Conservation (phyloP, 2,329 filamentous ascomycete species). For the Reticulascus tulasneorum region DNA sequence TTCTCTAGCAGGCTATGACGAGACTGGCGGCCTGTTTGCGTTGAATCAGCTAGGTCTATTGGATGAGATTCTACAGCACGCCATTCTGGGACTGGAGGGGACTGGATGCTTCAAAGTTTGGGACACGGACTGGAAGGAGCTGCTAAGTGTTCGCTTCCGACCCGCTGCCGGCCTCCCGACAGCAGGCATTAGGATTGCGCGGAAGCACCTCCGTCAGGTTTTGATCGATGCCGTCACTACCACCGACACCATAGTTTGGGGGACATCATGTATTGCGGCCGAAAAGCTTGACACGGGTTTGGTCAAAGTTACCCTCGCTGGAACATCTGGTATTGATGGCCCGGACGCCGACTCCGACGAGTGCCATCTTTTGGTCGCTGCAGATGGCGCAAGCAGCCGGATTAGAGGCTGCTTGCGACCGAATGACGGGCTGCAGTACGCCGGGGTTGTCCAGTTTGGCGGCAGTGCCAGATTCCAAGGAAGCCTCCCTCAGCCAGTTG, state of each 20-base stretch:
- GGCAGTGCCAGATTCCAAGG: constrained; percentile 33
- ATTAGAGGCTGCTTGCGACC: too few relatives aligned
- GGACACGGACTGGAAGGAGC: constrained; percentile 30
- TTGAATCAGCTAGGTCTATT: constrained; percentile 35
- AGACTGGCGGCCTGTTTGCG: constrained; percentile 33
- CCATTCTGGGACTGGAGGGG: constrained; percentile 25
- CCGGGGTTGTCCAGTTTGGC: constrained; percentile 33
- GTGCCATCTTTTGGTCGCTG: too few relatives aligned
- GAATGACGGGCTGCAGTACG: constrained; percentile 35
- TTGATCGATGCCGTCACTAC: constrained; percentile 22
- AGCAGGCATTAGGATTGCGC: constrained; percentile 30
- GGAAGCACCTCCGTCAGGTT: constrained; percentile 33
- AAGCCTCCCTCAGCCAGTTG: constrained; percentile 25
- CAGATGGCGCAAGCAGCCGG: too few relatives aligned
- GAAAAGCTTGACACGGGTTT: too few relatives aligned
- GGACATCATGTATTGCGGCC: too few relatives aligned
- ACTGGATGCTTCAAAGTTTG: constrained; percentile 35
- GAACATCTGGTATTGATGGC: too few relatives aligned
- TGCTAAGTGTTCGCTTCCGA: constrained; percentile 25
- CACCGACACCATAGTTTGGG: too few relatives aligned
- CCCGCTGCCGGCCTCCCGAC: constrained; percentile 30
- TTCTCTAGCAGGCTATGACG: constrained; percentile 24
- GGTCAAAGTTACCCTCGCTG: too few relatives aligned
- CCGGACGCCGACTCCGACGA: too few relatives aligned
- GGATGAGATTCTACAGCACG: constrained; percentile 24